Base-by-base conservation (phyloP, 257 asterid genomes). In the Solanum acaule region DNA sequence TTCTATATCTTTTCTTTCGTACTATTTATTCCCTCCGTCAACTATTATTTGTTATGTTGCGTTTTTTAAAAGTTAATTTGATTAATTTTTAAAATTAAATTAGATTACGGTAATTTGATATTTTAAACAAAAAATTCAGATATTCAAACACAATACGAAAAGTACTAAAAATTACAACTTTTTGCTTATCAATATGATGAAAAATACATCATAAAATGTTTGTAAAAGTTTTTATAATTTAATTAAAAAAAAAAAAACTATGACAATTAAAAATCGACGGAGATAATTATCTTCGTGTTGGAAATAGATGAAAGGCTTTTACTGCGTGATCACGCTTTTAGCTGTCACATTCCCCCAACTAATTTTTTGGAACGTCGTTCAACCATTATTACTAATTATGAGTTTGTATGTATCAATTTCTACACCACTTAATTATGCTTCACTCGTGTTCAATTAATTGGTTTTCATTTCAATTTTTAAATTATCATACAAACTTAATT, bases 261-360 rank as follows among this genome's bases (percentile, higher is more conserved):
- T 6, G 0, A 4, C 6, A 46, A 13, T 46, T 46, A 46, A 18
- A 1, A 2, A 2, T 16, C 1, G 3, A 52, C 1, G 10, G 63
- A 16, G 63, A 52, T 16, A 16, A 52, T 6, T 16, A 52, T 2
- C 6, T 14, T 46, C 10, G 65, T 18, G 65, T 81, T 81, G 86
- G 86, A 46, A 81, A 81, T 81, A 81, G 68, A 38, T 81, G 42
- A 46, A 46, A 29, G 68, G 40, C 68, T 81, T 79, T 46, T 81
- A 81, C 68, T 81, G 27, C 25, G 16, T 46, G 59, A 37, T 76
- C 83, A 38, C 83, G 83, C 83, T 38, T 81, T 46, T 81, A 81
- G 68, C 86, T 46, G 86, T 81, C 86, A 46, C 40, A 29, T 81
- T 81, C 29, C 34, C 68, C 68, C 42, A 81, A 81, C 86, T 15